Conservation (phyloP, 148 eudicot genomes). For the Rhododendron ferrugineum region DNA sequence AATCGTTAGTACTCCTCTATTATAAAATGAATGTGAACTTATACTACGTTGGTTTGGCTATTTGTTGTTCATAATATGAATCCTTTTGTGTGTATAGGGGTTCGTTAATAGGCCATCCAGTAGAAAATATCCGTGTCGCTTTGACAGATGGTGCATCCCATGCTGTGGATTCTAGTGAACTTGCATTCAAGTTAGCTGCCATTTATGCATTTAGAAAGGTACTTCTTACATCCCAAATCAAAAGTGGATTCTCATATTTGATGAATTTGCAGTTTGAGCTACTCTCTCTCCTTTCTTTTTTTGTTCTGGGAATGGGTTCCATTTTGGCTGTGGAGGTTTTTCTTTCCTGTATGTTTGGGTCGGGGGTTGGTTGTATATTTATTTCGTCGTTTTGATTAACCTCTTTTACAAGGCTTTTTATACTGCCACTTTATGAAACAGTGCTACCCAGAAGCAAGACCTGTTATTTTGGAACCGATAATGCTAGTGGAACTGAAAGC, state of each 20-base stretch:
- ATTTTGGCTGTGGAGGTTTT: not conserved
- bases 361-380: not conserved
- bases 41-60: not conserved
- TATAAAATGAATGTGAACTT: slow-evolving; percentile 2
- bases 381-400: not conserved
- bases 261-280: not conserved
- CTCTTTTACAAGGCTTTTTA: not conserved
- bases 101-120: slow-evolving; percentile 91
- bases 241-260: not conserved
- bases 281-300: not conserved
- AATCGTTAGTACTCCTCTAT: not conserved
- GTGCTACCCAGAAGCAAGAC: slow-evolving; percentile 83
- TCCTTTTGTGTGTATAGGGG: slow-evolving; percentile 46
- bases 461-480: slow-evolving; percentile 87
- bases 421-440: slow-evolving; percentile 21
- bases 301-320: not conserved
- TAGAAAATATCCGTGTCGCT: slow-evolving; percentile 68
- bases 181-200: slow-evolving; percentile 90
- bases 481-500: slow-evolving; percentile 95
- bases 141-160: slow-evolving; percentile 97
- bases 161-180: slow-evolving; percentile 99
- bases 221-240: slow-evolving; percentile 9
- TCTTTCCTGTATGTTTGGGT: not conserved
- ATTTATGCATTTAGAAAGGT: slow-evolving; percentile 99
- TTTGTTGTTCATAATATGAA: slow-evolving; percentile 5